Percentiles rank a stretch among this genome's conserved stretches.
Evolutionary conservation across 768 basidiomycete genomes (phyloP).

Genomic region (Harrya chromipes): DNA sequence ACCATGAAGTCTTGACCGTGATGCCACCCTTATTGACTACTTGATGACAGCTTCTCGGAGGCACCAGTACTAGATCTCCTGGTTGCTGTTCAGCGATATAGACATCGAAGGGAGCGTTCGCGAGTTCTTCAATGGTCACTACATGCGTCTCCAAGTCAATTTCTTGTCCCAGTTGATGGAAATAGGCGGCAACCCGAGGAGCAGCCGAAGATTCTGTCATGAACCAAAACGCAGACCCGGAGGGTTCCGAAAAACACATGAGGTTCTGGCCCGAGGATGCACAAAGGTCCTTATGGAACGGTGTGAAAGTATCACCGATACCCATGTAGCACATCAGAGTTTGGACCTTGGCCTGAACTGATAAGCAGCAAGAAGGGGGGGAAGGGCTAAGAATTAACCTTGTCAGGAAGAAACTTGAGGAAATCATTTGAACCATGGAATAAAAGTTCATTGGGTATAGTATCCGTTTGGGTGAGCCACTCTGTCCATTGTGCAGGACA

Average conservation of each 20-base stretch:
- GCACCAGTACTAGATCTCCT: slow-evolving; percentile 80
- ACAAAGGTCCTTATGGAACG: slow-evolving; percentile 83
- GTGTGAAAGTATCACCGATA: slow-evolving; percentile 78
- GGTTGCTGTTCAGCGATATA: slow-evolving; percentile 70
- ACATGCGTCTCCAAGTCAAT: slow-evolving; percentile 74
- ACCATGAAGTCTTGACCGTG: slow-evolving; percentile 84
- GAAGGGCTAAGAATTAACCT: slow-evolving; percentile 36
- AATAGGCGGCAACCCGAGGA: slow-evolving; percentile 53
- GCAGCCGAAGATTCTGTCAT: slow-evolving; percentile 69
- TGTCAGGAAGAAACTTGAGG: slow-evolving; percentile 50
- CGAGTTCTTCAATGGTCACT: slow-evolving; percentile 59
- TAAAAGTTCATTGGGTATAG: slow-evolving; percentile 52
- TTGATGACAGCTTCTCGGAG: slow-evolving; percentile 79
- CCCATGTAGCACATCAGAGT: slow-evolving; percentile 87
- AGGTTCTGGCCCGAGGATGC: slow-evolving; percentile 84
- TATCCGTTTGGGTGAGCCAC: slow-evolving; percentile 48
- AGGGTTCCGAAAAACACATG: slow-evolving; percentile 77
- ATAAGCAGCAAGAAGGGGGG: slow-evolving; percentile 3
- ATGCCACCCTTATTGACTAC: slow-evolving; percentile 80
- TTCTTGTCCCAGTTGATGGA: slow-evolving; percentile 41
- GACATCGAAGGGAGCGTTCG: slow-evolving; percentile 61
- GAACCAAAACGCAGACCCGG: slow-evolving; percentile 81
- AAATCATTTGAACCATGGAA: slow-evolving; percentile 57
- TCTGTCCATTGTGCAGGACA: slow-evolving; percentile 65
- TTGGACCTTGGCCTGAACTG: slow-evolving; percentile 56